Evolutionary conservation across 768 basidiomycete species (phyloP), one percentile per base, ranked within the genome.

Genomic region (Dictyophora rubrovolvata): DNA sequence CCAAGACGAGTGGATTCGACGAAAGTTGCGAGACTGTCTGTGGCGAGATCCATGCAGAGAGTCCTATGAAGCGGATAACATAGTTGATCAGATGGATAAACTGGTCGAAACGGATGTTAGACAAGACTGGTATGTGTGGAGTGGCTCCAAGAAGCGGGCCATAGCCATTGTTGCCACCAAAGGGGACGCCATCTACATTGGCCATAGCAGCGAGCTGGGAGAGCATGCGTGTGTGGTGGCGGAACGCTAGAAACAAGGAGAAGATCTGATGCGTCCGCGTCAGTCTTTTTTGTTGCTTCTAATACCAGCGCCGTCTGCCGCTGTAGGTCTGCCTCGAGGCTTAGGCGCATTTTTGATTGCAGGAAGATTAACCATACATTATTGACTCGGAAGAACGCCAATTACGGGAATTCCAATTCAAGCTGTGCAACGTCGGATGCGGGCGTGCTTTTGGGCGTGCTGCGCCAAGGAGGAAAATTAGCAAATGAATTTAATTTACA

Each of bases 1-100:
- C 62, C 10, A 47, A 54, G 20, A 65, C 28, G 21, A 58, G 20
- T 17, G 48, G 56, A 37, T 36, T 58, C 1, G 56, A 50, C n/a
- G 42, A 12, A 42, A 42, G 42, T 14, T 14, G n/a, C 42, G n/a
- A 2, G 42, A 42, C 42, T 14, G 42, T 42, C 42, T 42, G 42
- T 42, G 42, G 42, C 42, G 42, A 42, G 42, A 42, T 42, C 42
- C 42, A 42, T 42, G 42, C n/a, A 14, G 42, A 42, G 42, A 42
- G 42, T 42, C 42, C 42, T 4, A 42, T 12, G n/a, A 42, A 12
- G 42, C n/a, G 12, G 42, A 42, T 42, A n/a, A n/a, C 5, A n/a
- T 42, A 42, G n/a, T 42, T 42, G 42, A 42, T 12, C 10, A 42
- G 42, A 12, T 42, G 42, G n/a, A 42, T 42, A 42, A 42, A 42